Evolutionary conservation across 495 filamentous ascomycete species (phyloP).

Genomic region (Cercophora newfieldiana): DNA sequence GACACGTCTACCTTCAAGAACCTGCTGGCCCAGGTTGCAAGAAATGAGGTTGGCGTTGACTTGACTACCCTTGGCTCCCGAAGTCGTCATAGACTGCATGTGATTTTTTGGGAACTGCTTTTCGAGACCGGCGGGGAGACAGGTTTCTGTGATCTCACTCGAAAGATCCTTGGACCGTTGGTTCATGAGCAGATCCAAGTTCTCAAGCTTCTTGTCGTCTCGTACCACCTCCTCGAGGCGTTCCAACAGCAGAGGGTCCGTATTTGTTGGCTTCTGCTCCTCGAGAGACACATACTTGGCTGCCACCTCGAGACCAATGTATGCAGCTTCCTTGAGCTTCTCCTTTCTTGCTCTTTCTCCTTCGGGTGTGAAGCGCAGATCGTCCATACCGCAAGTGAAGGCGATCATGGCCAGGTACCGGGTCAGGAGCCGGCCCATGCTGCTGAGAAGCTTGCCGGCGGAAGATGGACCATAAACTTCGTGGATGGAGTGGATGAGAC

Average conservation of each 20-base stretch:
- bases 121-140: conserved; percentile 76
- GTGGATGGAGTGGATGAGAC: conserved; percentile 87
- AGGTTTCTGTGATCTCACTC: conserved; percentile 71
- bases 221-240: conserved; percentile 87
- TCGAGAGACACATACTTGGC: conserved; percentile 90
- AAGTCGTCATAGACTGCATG: conserved; percentile 98
- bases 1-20: conserved; percentile 91
- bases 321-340: conserved; percentile 64
- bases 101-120: conserved; percentile 97
- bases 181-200: conserved; percentile 83
- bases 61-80: conserved; percentile 87
- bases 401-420: conserved; percentile 89
- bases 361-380: conserved; percentile 79
- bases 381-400: conserved; percentile 96
- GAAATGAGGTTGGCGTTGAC: conserved; percentile 98
- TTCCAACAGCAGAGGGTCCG: conserved; percentile 67
- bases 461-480: conserved; percentile 87
- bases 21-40: conserved; percentile 95
- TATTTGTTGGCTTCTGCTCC: conserved; percentile 54
- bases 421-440: conserved; percentile 85
- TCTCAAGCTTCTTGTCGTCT: conserved; percentile 85
- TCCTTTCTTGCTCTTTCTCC: conserved; percentile 72
- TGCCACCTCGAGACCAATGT: conserved; percentile 80
- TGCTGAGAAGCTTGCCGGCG: conserved; percentile 82
- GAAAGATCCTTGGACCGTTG: conserved; percentile 69